Evolutionary conservation across 768 basidiomycete species (phyloP), one percentile per base, ranked within the genome.

Genomic region (Fomitopsis pulvina): DNA sequence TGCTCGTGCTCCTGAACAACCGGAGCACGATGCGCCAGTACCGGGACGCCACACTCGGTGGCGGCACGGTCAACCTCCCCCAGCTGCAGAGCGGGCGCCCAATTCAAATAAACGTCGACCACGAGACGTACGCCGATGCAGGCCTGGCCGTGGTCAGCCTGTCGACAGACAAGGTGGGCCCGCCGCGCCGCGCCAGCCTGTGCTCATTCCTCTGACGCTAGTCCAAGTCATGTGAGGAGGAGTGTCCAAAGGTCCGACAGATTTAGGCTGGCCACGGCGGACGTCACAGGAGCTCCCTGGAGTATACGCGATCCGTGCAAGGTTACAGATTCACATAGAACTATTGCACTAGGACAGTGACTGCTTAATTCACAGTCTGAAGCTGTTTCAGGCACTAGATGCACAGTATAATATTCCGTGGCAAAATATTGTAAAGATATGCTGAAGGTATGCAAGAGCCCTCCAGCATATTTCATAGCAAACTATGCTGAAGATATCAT

Each of bases 1-100:
- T 47, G 18, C 45, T 47, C 21, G 45, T 47, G 45, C 25, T 44
- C 24, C 42, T 44, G 25, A 44, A 44, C 42, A 44, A 44, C 42
- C 42, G 42, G n/a, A 7, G 11, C 42, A 14, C 21, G 24, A 44
- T 44, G 3, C 24, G 25, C 24, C 14, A 27, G 25, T 2, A 14
- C 12, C 24, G 42, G 27, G 42, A 44, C 42, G n/a, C 24, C 2
- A 28, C 24, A 11, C 8, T 44, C 24, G 27, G 25, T 9, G 42
- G 24, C 22, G 12, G 20, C 25, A 28, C n/a, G 5, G 21, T 44
- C 8, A 18, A n/a, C 22, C 20, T 22, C 18, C 27, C 24, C 25
- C 42, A 25, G 42, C 22, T 44, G 7, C 24, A 25, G 42, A 44
- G 18, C 25, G 16, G 24, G 27, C 16, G 27, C 16, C 9, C 24